Conservation (phyloP, 345 rosid genomes). For the Gossypium mustelinum region DNA sequence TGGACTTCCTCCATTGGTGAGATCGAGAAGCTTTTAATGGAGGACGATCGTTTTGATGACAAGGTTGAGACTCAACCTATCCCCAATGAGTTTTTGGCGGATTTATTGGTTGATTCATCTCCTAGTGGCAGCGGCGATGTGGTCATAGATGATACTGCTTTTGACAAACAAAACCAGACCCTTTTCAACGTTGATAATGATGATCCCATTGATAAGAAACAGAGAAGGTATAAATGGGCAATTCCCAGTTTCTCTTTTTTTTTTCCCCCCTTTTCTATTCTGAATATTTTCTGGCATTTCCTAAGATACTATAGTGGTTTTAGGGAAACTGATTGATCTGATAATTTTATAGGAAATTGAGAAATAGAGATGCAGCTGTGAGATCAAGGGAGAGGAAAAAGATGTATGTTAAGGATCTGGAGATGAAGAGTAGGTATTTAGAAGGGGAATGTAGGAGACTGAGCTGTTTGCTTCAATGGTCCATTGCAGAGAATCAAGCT, state of each 20-base stretch:
- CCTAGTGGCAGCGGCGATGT: slow-evolving; percentile 11
- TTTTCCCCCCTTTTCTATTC: too few relatives aligned
- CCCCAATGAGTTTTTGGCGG: slow-evolving; percentile 32
- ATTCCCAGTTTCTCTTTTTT: not conserved
- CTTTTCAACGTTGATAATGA: not conserved
- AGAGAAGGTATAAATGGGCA: slow-evolving; percentile 27
- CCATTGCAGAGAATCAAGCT: slow-evolving; percentile 72
- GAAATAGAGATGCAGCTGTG: slow-evolving; percentile 84
- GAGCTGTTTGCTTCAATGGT: slow-evolving; percentile 68
- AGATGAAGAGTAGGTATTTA: slow-evolving; percentile 70
- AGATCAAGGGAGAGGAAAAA: slow-evolving; percentile 92
- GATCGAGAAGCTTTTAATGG: slow-evolving; percentile 40
- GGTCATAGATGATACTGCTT: slow-evolving; percentile 15
- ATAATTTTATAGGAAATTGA: slow-evolving; percentile 56
- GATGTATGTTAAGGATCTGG: slow-evolving; percentile 61
- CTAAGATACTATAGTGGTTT: not conserved
- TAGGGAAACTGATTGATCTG: slow-evolving; percentile 7
- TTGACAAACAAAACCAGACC: slow-evolving; percentile 1
- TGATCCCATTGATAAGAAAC: slow-evolving; percentile 37
- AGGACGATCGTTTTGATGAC: slow-evolving; percentile 20
- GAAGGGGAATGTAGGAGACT: slow-evolving; percentile 83
- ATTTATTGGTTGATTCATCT: slow-evolving; percentile 33
- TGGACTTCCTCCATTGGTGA: slow-evolving; percentile 35
- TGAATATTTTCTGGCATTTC: not conserved
- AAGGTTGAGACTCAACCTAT: slow-evolving; percentile 12